Percentiles rank a stretch among this genome's conserved stretches.
These are phyloP conservation scores for Haematococcus lacustris DNA, from an alignment of 139 green algal species.

Conservation along the genomic window DNA sequence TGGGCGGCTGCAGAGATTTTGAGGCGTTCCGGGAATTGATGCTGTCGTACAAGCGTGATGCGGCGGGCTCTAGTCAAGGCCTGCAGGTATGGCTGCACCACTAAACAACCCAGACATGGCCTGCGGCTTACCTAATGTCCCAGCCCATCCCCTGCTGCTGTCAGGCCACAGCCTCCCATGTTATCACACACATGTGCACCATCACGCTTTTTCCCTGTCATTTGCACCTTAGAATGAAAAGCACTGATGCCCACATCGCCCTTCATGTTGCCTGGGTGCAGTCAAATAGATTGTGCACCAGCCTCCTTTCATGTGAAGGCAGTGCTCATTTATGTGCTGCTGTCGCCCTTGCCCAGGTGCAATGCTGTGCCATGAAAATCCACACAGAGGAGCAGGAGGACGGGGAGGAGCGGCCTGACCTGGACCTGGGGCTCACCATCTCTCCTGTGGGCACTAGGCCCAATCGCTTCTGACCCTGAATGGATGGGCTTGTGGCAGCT, in stretches of 20 bases:
- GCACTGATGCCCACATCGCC: no score
- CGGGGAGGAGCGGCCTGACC: conserved; percentile 39
- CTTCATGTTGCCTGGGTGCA: not conserved
- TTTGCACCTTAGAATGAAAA: not conserved
- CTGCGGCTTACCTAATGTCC: no score
- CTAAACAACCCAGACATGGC: not conserved
- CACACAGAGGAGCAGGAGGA: conserved; percentile 44
- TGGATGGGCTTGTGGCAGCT: no score
- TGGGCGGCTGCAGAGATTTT: conserved; percentile 27
- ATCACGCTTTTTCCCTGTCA: not conserved
- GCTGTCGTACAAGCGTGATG: conserved; percentile 32
- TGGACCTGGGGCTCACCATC: conserved; percentile 22
- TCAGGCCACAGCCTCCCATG: no score
- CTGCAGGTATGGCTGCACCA: conserved; percentile 3
- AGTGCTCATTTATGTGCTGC: not conserved
- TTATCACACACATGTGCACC: not conserved
- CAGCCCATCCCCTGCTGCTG: no score
- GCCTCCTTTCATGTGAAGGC: not conserved
- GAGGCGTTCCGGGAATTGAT: conserved; percentile 46
- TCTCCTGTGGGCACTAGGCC: not conserved
- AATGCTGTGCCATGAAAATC: conserved; percentile 4
- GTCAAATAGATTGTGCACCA: not conserved
- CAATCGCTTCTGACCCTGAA: no score
- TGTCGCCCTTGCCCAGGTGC: not conserved
- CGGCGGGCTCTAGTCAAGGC: not conserved